These are phyloP conservation scores for Limnanthes douglasii DNA, from an alignment of 345 rosid genomes.

Conservation along the genomic window DNA sequence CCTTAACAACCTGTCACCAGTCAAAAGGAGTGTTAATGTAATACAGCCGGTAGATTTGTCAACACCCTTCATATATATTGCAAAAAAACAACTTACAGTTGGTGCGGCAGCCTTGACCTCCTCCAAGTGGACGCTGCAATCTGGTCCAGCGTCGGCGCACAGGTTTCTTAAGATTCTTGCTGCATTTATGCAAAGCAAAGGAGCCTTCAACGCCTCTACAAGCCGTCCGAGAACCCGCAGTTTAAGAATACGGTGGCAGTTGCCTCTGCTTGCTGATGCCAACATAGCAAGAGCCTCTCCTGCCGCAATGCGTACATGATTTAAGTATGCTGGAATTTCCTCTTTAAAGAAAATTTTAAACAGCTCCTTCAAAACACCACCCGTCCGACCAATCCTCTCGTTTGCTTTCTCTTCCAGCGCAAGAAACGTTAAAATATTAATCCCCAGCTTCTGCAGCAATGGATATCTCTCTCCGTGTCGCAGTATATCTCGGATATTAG, in stretches of 20 bases:
- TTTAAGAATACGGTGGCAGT: conserved; percentile 59
- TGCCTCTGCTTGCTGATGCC: conserved; percentile 55
- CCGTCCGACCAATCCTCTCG: conserved; percentile 79
- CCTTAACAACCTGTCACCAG: conserved; percentile 47
- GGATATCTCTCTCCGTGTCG: conserved; percentile 45
- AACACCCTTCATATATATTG: no score
- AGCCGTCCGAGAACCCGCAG: conserved; percentile 27
- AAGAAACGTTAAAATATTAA: conserved; percentile 56
- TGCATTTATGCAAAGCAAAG: conserved; percentile 39
- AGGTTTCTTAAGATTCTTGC: conserved; percentile 64
- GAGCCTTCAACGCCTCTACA: conserved; percentile 25
- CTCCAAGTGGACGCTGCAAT: conserved; percentile 21
- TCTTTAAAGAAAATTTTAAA: conserved; percentile 49
- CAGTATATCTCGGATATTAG: conserved; percentile 65
- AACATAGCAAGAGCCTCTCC: conserved; percentile 90
- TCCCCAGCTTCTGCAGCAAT: conserved; percentile 42
- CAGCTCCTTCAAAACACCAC: conserved; percentile 67
- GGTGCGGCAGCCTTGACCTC: conserved; percentile 36
- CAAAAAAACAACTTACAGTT: conserved; percentile 55
- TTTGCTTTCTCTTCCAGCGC: conserved; percentile 67
- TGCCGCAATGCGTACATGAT: conserved; percentile 40
- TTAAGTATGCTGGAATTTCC: conserved; percentile 14
- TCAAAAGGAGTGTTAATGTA: not conserved
- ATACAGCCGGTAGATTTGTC: no score
- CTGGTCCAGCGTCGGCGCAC: conserved; percentile 34